Evolutionary conservation across 805 yeast genomes (phyloP).

Genomic region (Candida nanaspora): DNA sequence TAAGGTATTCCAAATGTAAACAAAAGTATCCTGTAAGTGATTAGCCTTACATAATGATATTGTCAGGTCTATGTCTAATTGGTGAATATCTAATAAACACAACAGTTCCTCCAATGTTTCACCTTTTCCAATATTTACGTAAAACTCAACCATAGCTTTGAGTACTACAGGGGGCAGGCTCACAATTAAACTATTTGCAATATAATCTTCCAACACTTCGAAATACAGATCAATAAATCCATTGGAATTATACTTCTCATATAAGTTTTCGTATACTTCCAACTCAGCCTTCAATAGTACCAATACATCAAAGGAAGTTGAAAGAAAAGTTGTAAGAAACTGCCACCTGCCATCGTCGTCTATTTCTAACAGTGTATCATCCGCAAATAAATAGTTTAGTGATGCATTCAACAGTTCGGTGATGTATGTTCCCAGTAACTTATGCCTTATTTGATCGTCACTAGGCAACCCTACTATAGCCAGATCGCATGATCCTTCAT

Average conservation of each 20-base stretch:
- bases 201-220: constrained; percentile 42
- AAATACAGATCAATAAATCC: constrained; percentile 37
- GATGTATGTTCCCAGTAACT: constrained; percentile 44
- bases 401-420: constrained; percentile 50
- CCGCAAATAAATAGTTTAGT: constrained; percentile 32
- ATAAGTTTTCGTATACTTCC: constrained; percentile 35
- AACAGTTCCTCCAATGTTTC: constrained; percentile 57
- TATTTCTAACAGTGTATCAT: constrained; percentile 7
- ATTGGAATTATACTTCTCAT: constrained; percentile 33
- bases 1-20: constrained; percentile 65
- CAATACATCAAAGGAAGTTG: constrained; percentile 33
- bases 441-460: constrained; percentile 34
- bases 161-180: constrained; percentile 57
- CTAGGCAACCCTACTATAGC: constrained; percentile 53
- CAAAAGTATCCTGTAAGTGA: constrained; percentile 52
- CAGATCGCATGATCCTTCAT: constrained; percentile 40
- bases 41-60: constrained; percentile 51
- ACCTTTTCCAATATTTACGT: constrained; percentile 32
- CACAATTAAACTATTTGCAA: constrained; percentile 37
- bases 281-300: constrained; percentile 28
- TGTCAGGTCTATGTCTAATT: constrained; percentile 74
- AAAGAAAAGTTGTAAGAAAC: constrained; percentile 24
- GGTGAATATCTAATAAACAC: constrained; percentile 57
- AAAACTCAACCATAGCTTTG: constrained; percentile 50
- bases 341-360: constrained; percentile 6